phyloP scores from a whole-genome alignment of 1,284 basidiomycete genomes.

The Moesziomyces sp. region DNA sequence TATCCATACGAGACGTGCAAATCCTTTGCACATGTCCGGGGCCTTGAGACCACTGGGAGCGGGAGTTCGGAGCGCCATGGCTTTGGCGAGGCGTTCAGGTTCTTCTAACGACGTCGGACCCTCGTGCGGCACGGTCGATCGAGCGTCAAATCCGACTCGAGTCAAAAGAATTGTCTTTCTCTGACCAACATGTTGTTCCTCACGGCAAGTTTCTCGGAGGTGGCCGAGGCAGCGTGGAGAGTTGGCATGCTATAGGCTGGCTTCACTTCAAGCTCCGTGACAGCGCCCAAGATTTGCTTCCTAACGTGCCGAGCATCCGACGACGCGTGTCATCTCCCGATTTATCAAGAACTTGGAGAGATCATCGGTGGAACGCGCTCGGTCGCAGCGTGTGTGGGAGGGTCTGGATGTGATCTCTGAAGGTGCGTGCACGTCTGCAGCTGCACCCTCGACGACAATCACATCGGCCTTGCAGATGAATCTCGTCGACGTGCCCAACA shows the following conservation, averaged over 20 bases:
- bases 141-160: no score
- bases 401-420: neutral
- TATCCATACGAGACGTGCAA: neutral
- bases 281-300: neutral
- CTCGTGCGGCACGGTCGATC: no score
- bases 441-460: neutral
- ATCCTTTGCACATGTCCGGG: no score
- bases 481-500: no score
- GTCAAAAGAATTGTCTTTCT: no score
- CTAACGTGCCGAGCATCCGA: neutral
- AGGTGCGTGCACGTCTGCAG: neutral
- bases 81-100: no score
- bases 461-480: no score
- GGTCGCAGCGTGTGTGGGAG: neutral
- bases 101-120: no score
- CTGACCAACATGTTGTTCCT: no score
- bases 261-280: neutral
- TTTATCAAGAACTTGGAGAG: neutral
- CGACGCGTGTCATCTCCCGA: neutral
- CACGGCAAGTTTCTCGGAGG: neutral
- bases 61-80: no score
- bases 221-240: neutral
- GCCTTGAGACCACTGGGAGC: no score
- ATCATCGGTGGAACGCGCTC: neutral
- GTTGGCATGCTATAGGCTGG: no score